Percentiles rank a stretch among this genome's conserved stretches.
Conservation (phyloP, 495 filamentous ascomycete genomes). For the Neurospora sp. region DNA sequence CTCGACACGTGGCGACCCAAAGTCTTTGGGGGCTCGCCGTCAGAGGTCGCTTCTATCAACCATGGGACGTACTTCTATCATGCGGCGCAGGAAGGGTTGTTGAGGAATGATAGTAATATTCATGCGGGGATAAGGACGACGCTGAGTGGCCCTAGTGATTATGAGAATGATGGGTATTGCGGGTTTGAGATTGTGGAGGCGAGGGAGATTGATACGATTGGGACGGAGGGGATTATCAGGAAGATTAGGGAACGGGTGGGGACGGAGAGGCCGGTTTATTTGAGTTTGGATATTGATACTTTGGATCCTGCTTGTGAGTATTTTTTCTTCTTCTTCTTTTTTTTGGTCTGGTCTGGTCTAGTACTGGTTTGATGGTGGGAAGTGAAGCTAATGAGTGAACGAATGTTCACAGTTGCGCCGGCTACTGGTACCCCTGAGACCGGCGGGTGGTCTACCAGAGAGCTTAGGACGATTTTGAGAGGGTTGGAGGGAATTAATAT, state of each 20-base stretch:
- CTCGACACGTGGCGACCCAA: slow-evolving; percentile 70
- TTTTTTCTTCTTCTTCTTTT: slow-evolving; percentile 1
- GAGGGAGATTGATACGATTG: slow-evolving; percentile 62
- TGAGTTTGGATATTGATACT: slow-evolving; percentile 71
- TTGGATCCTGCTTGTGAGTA: slow-evolving; percentile 49
- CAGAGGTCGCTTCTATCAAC: slow-evolving; percentile 58
- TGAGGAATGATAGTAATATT: slow-evolving; percentile 57
- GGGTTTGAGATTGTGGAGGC: slow-evolving; percentile 62
- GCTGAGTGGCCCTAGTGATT: slow-evolving; percentile 62
- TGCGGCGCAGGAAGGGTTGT: slow-evolving; percentile 64
- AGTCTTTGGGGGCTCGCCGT: slow-evolving; percentile 47
- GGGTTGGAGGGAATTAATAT: slow-evolving; percentile 62
- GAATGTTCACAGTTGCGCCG: slow-evolving; percentile 13
- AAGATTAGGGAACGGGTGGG: slow-evolving; percentile 45
- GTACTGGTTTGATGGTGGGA: not conserved
- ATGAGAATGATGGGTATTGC: slow-evolving; percentile 55
- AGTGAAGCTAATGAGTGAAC: not conserved
- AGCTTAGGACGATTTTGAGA: slow-evolving; percentile 61
- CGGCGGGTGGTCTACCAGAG: slow-evolving; percentile 66
- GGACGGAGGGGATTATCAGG: slow-evolving; percentile 45
- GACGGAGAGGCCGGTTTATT: slow-evolving; percentile 55
- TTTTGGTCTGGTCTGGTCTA: not conserved
- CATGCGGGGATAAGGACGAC: slow-evolving; percentile 74
- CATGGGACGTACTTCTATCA: slow-evolving; percentile 86
- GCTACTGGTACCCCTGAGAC: slow-evolving; percentile 48